These are phyloP conservation scores for Acanthamoeba castellanii DNA, from an alignment of 208 protist genomes.

Conservation along the genomic window DNA sequence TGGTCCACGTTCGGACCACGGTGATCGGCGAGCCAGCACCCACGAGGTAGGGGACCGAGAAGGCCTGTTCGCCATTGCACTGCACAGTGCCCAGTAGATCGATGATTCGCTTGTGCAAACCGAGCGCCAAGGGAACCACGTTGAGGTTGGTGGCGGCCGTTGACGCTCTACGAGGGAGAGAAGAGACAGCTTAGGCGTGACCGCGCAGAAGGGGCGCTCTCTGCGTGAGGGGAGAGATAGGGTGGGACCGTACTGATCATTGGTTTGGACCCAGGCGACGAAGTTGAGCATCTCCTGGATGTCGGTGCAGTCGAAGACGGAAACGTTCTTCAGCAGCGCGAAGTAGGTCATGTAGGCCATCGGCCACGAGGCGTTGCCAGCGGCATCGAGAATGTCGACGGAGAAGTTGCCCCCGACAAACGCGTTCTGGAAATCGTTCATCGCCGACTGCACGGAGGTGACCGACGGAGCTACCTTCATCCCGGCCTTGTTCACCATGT, in stretches of 20 bases:
- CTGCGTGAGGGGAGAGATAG: no score
- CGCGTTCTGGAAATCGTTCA: not conserved
- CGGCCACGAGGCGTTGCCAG: slow-evolving; percentile 23
- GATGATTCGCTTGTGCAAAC: not conserved
- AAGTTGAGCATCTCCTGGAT: slow-evolving; percentile 40
- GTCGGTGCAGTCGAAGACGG: not conserved
- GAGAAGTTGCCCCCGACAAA: not conserved
- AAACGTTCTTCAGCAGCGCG: not conserved
- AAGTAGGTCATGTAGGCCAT: slow-evolving; percentile 49
- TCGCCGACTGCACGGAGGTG: not conserved
- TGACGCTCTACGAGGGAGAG: not conserved
- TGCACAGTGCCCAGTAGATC: not conserved
- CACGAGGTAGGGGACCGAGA: not conserved
- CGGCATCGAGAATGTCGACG: slow-evolving; percentile 35
- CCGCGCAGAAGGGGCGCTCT: not conserved
- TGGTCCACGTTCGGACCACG: not conserved
- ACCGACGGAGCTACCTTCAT: not conserved
- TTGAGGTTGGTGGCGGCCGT: not conserved
- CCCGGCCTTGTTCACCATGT: slow-evolving; percentile 54
- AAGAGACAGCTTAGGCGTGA: not conserved
- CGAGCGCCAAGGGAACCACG: not conserved
- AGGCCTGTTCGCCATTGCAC: slow-evolving; percentile 4
- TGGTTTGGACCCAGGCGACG: slow-evolving; percentile 14
- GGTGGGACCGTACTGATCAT: not conserved
- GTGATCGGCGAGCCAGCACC: not conserved